Evolutionary conservation across 2,329 filamentous ascomycete species (phyloP), one percentile per base, ranked within the genome.

Genomic region (Ciborinia camelliae): DNA sequence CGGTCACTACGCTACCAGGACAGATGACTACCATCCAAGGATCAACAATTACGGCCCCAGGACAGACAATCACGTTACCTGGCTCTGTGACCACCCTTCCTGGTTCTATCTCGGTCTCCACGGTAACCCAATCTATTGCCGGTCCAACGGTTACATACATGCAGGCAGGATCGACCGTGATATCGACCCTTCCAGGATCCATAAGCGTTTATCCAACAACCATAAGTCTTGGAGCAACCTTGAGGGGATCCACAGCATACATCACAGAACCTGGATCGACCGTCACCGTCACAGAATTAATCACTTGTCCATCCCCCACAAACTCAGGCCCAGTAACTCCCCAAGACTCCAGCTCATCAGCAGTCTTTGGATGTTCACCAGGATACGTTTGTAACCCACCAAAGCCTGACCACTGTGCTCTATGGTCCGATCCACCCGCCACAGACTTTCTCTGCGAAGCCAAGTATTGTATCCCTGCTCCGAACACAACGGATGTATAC

Each of bases 351-450:
- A 68, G 71, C 2, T 47, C 54, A 2, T 67, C 73, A 59, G 75
- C 75, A 37, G 75, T 75, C 14, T 80, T 77, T 77, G 79, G 79
- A 48, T 81, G 79, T 65, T 72, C 76, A 43, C 79, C 79, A 18
- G 78, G 78, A 20, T 78, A 70, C 53, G 70, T 81, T 23, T 81
- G 79, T 60, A 75, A 72, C 57, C 78, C 78, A 18, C 71, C 71
- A 4, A 77, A 74, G 54, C 74, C 76, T 32, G 71, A 72, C 3
- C 67, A 72, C n/a, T 81, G 79, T 67, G 76, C 75, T 43, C 67
- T 80, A 39, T 79, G 75, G 68, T 72, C 74, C 7, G 77, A 77
- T 28, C 75, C 76, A n/a, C 79, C 79, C 8, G 72, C 74, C 1
- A 66, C 66, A 26, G 70, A 74, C 55, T 81, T 77, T 67, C 66